Evolutionary conservation across 768 basidiomycete species (phyloP), one percentile per base, ranked within the genome.

Genomic region (Pholiota conissans): DNA sequence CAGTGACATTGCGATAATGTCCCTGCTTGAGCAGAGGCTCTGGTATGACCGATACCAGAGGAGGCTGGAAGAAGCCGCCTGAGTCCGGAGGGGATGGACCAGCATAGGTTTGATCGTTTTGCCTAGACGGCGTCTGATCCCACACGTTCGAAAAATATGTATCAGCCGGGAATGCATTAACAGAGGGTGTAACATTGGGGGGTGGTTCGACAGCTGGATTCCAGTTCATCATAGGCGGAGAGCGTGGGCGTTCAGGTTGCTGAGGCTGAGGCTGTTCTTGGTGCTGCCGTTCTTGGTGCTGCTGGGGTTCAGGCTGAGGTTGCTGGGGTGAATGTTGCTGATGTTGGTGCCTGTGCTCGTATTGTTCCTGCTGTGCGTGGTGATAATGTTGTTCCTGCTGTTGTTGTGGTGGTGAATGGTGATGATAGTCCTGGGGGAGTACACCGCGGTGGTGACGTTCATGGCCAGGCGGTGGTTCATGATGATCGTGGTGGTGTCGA

Each of bases 111-210:
- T 74, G 73, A 55, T 80, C 74, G 49, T 77, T 70, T 27, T 73
- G 71, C 39, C 73, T 72, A 26, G 73, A 73, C 1, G 74, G 74
- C 49, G 83, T 75, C 58, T 83, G 76, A 67, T 98, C 95, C 96
- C 95, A 98, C 27, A 85, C 79, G 67, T 95, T 93, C 32, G 86
- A 80, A 69, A 90, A 96, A 70, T 91, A 89, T 0, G 88, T 87
- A 59, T 89, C 82, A 29, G 81, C 69, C n/a, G 89, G 87, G 63
- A 89, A 91, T 63, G 79, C 82, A 65, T 78, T 82, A 0, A 71
- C 63, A 57, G 82, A 69, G 18, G 86, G 85, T 18, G 79, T 73
- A 35, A 74, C 75, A 29, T 78, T 85, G 3, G 93, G 91, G 3
- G 94, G 94, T 0, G 91, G 89, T 60, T 91, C 88, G 16, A 86